Conservation (phyloP, 345 rosid genomes). For the Citrus maxima region DNA sequence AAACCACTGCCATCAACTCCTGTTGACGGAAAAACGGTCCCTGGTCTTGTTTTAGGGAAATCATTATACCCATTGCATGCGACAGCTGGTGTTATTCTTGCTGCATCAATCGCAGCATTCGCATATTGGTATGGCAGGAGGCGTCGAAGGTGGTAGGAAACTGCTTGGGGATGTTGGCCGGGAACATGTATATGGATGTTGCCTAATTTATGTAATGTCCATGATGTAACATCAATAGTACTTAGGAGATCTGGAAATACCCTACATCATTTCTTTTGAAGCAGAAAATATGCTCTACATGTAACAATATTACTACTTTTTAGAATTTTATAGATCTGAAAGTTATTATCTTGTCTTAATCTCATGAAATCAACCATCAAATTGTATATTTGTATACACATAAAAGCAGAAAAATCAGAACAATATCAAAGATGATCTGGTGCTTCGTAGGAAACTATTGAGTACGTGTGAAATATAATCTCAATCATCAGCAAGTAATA, state of each 20-base stretch:
- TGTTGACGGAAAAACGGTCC: conserved; percentile 9
- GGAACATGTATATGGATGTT: not conserved
- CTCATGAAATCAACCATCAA: not conserved
- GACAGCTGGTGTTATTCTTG: conserved; percentile 64
- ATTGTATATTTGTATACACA: too few species aligned
- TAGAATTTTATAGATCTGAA: not conserved
- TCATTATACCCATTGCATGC: conserved; percentile 64
- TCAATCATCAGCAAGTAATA: too few species aligned
- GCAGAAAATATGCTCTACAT: not conserved
- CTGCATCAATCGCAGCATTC: conserved; percentile 81
- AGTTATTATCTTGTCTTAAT: not conserved
- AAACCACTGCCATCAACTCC: conserved; percentile 28
- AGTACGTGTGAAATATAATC: too few species aligned
- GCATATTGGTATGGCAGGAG: conserved; percentile 91
- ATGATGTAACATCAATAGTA: conserved; percentile 28
- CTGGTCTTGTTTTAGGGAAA: conserved; percentile 45
- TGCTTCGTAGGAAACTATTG: too few species aligned
- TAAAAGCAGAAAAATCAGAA: too few species aligned
- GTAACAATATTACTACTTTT: not conserved
- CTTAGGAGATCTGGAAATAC: too few species aligned
- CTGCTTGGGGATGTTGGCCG: not conserved
- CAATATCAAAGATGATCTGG: too few species aligned
- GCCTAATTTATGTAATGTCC: conserved; percentile 9
- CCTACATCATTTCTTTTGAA: not conserved
- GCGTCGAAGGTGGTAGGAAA: conserved; percentile 75